Evolutionary conservation across 2,329 filamentous ascomycete genomes (phyloP), one percentile per base, ranked within the genome.

Genomic region (Rutstroemia sydowiana): DNA sequence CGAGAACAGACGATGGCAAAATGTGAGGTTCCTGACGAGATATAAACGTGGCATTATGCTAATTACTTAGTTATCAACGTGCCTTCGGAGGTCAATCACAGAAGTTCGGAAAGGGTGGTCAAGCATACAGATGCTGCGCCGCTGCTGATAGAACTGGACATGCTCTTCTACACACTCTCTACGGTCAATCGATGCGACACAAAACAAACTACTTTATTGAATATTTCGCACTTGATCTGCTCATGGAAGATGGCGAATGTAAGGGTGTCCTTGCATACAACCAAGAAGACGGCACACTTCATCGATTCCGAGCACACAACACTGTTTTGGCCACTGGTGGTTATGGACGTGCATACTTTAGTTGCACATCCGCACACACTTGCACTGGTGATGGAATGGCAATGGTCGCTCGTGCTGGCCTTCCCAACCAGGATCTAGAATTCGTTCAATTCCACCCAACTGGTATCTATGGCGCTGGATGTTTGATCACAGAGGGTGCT

Each of bases 1-100:
- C 88, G 49, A 82, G 92, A 82, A 97, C 92, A 16, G 90, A 95
- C 68, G 91, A 96, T 65, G 93, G 93, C 69, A 91, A 85, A 73
- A 97, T 97, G 84, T 88, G 71, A 73, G 81, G 46, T 14, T 50
- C 41, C 21, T 8, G 5, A 10, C 3, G 8, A 11, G 4, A 9
- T 2, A 9, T 28, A 41, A 13, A 18, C n/a, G 23, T 23, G 30
- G 41, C 11, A 26, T 5, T 16, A 26, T 55, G 39, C 61, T 65
- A 48, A 64, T 56, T 31, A 20, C 48, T 39, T 64, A 88, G 84
- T 31, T 75, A 75, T 55, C 73, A 75, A 56, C 65, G 73, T 31
- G 72, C 73, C 11, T 60, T 76, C 5, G 73, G 73, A 14, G 73
- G 73, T 2, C 73, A 75, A 63, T 71, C 68, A 34, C 59, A 73